Percentiles rank a stretch among this genome's conserved stretches.
These are phyloP conservation scores for Aspergillus fijiensis DNA, from an alignment of 2,329 filamentous ascomycete species.

Conservation along the genomic window DNA sequence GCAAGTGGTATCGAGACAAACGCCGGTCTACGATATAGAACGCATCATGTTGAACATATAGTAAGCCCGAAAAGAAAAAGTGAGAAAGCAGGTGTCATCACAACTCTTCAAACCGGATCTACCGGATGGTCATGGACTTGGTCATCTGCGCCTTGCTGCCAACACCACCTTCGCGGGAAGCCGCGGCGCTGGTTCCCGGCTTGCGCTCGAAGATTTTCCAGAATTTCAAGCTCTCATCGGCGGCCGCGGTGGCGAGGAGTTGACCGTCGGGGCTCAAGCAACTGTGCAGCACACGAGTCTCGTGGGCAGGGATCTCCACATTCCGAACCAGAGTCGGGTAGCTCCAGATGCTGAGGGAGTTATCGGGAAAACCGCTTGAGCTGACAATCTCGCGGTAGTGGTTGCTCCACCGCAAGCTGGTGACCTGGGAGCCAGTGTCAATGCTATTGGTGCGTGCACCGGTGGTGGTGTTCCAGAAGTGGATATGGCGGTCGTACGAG, in stretches of 20 bases:
- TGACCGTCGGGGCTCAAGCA: conserved; percentile 96
- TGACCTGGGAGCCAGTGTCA: conserved; percentile 96
- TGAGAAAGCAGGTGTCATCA: conserved; percentile 7
- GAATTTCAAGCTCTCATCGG: conserved; percentile 97
- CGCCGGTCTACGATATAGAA: neutral
- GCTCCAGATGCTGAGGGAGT: conserved; percentile 98
- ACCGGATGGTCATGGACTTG: conserved; percentile 95
- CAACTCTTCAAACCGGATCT: conserved; percentile 33
- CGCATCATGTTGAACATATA: neutral
- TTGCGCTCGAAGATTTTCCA: conserved; percentile 99
- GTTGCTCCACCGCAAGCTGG: conserved; percentile 92
- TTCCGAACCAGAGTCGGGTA: conserved; percentile 97
- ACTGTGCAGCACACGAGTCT: conserved; percentile 94
- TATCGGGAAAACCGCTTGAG: conserved; percentile 98
- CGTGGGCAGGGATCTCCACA: conserved; percentile 95
- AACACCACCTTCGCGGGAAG: conserved; percentile 63
- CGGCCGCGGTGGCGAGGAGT: conserved; percentile 93
- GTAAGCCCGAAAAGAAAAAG: conserved; percentile 6
- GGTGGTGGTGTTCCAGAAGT: conserved; percentile 99
- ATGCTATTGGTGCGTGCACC: conserved; percentile 98
- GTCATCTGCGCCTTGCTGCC: conserved; percentile 79
- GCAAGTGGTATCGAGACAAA: conserved; percentile 6
- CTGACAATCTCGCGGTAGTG: conserved; percentile 97
- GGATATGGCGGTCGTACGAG: conserved; percentile 95
- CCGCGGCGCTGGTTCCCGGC: conserved; percentile 66